Conservation (phyloP, 139 green algal species). For the Chlamydomonas applanata region DNA sequence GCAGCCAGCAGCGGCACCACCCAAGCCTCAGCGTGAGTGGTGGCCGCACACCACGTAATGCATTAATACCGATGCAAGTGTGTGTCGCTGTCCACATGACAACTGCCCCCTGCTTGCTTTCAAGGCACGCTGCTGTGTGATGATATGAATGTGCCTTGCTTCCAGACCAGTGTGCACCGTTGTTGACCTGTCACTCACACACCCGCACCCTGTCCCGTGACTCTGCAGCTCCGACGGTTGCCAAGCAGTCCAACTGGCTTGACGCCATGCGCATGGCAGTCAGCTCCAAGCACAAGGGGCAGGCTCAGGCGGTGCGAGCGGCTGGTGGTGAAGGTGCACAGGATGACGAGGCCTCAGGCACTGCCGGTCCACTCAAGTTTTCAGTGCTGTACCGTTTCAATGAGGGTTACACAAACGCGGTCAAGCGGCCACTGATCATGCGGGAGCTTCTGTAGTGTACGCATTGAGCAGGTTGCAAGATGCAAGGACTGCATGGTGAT, state of each 20-base stretch:
- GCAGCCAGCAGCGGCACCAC: neutral
- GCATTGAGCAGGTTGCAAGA: too few species aligned
- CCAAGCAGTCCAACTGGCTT: conserved; percentile 34
- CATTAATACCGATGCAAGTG: too few species aligned
- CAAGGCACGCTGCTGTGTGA: too few species aligned
- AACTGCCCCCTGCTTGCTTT: too few species aligned
- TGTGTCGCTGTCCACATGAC: too few species aligned
- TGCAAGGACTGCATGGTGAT: too few species aligned
- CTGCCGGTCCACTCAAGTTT: conserved; percentile 23
- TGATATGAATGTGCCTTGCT: too few species aligned
- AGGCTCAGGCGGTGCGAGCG: neutral
- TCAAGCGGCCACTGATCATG: conserved; percentile 81
- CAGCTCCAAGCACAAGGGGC: neutral
- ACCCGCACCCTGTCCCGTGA: too few species aligned
- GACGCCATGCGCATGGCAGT: conserved; percentile 13
- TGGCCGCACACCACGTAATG: too few species aligned
- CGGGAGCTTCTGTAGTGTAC: conserved; percentile 74
- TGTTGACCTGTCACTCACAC: too few species aligned
- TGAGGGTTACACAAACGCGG: conserved; percentile 92
- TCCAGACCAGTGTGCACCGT: too few species aligned
- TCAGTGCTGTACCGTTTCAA: conserved; percentile 85
- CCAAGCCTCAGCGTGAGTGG: neutral
- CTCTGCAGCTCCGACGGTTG: neutral
- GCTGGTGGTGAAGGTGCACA: neutral
- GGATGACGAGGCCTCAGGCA: neutral